Evolutionary conservation across 2,329 filamentous ascomycete genomes (phyloP), one percentile per base, ranked within the genome.

Genomic region (Hypoxylon sp.): DNA sequence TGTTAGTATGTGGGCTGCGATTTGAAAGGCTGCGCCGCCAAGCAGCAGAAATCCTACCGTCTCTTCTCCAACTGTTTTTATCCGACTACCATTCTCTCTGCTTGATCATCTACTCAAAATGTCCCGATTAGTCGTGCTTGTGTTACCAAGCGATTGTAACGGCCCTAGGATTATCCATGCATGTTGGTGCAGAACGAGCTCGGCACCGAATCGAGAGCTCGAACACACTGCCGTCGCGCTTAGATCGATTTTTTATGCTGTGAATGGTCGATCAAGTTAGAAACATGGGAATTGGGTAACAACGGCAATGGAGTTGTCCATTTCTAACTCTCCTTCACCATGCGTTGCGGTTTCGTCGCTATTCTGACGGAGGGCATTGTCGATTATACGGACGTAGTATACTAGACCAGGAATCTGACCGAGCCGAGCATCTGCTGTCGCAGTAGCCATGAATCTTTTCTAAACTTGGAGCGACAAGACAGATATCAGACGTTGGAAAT

Each of bases 241-340:
- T 68, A 68, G 51, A 32, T 61, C 41, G n/a, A 30, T 12, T 16
- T 12, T 32, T 61, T 32, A 32, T 53, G 55, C 45, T 46, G 30
- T 59, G 64, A 65, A 52, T 70, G 61, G 64, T 41, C 8, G 64
- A 68, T 63, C 48, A 65, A 63, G 46, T 57, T 68, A 63, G 67
- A 61, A 70, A 68, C 43, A 27, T 45, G 34, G 52, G 50, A 21
- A 39, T 65, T 63, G 61, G 65, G 65, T 65, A 32, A 59, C 64
- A 65, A 29, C 32, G 52, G 46, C 37, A 30, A 67, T 52, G 56
- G 60, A 54, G 56, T 52, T 50, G 23, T 34, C 12, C 23, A 50
- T 50, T n/a, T 50, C 46, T 50, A 47, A 57, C 37, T 67, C 30
- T 47, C 23, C 21, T 59, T 61, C 51, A 43, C 48, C n/a, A 50